Evolutionary conservation across 768 basidiomycete genomes (phyloP), one percentile per base, ranked within the genome.

Genomic region (Rhizopogon vesiculosus): DNA sequence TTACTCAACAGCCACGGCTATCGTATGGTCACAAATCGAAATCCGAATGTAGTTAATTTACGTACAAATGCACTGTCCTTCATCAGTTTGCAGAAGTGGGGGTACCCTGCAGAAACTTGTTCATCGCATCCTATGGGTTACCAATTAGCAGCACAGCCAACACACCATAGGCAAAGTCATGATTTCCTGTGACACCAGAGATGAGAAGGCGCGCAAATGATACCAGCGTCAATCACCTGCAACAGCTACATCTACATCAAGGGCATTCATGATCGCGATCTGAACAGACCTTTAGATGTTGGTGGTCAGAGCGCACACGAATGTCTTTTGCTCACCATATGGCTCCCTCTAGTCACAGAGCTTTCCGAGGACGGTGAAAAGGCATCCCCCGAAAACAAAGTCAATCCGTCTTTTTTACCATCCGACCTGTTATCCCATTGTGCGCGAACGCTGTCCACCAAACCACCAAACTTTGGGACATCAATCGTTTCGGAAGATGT

Each of bases 341-440:
- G 92, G 62, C 87, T 91, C 48, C 93, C 93, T 68, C 93, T 77
- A 6, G 93, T 93, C 38, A 96, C 86, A 4, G 89, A 86, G 59
- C 87, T 90, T 71, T 95, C 93, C 1, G 90, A 78, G 1, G 88
- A 91, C 0, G 93, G 93, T 25, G 88, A 86, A 68, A 95, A 95
- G 10, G 92, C 75, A 68, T 95, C 93, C 7, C 93, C 93, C 38
- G 91, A 93, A 70, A 95, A 97, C 4, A 97, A 71, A 0, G 87
- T 76, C 7, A 97, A 74, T 0, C 93, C 93, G 63, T 92, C 88
- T 59, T 76, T 76, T 46, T 74, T 71, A 5, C 80, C 79, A 59
- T 83, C 80, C 38, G 68, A 42, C 56, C 74, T 62, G 38, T 72
- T 61, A 3, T 71, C 60, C 89, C 90, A 92, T 40, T 69, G 67